A percentile compares a stretch with the other conserved stretches of the same genome.
phyloP scores from a whole-genome alignment of 805 yeast species.

The Candida nitratophila region DNA sequence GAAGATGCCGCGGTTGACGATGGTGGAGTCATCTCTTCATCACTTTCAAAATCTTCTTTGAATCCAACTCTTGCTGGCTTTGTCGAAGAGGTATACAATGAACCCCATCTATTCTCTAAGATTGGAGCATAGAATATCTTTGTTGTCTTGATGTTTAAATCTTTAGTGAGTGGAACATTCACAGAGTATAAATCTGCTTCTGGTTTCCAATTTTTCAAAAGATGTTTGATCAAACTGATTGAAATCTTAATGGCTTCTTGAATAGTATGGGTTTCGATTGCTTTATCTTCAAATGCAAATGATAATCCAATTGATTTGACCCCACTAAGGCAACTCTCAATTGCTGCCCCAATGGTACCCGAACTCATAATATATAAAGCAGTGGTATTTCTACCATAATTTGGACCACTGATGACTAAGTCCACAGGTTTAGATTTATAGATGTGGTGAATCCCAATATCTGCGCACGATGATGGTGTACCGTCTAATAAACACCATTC shows the following conservation, averaged over 20 bases:
- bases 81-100: constrained; percentile 2
- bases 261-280: constrained; percentile 39
- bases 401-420: constrained; percentile 83
- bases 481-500: constrained; percentile 81
- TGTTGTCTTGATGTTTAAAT: constrained; percentile 39
- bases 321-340: constrained; percentile 71
- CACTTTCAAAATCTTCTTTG: neutral
- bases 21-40: too few species aligned
- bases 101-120: constrained; percentile 65
- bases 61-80: neutral
- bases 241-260: constrained; percentile 57
- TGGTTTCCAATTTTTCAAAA: constrained; percentile 44
- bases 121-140: constrained; percentile 64
- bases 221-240: constrained; percentile 48
- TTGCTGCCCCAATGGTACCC: constrained; percentile 89
- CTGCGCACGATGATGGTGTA: constrained; percentile 88
- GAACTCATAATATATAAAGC: constrained; percentile 78
- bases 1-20: neutral
- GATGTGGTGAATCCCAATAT: constrained; percentile 70
- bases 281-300: constrained; percentile 55
- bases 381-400: constrained; percentile 81
- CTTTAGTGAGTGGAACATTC: constrained; percentile 61
- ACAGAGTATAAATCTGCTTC: constrained; percentile 63
- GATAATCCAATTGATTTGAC: constrained; percentile 67
- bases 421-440: constrained; percentile 41